Percentiles rank a stretch among this genome's conserved stretches.
Evolutionary conservation across 345 rosid genomes (phyloP).

Genomic region (thale cress (Arabidopsis thaliana)): DNA sequence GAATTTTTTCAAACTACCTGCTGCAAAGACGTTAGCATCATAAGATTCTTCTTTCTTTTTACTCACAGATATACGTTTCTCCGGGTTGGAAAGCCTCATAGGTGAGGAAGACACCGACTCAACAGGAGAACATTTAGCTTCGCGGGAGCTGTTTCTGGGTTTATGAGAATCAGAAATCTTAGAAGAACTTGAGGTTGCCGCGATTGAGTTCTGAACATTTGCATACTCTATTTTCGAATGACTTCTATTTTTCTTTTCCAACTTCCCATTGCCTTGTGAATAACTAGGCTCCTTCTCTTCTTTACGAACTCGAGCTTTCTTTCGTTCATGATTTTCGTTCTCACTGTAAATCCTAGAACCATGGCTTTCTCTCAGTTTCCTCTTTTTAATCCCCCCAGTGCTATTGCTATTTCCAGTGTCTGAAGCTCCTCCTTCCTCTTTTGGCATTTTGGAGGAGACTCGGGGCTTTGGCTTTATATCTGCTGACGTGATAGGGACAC

Average conservation of each 20-base stretch:
- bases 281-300: constrained; percentile 67
- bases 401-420: constrained; percentile 54
- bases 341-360: constrained; percentile 52
- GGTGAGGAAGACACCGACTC: constrained; percentile 91
- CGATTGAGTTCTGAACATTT: constrained; percentile 55
- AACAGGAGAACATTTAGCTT: constrained; percentile 82
- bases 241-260: constrained; percentile 63
- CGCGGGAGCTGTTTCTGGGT: constrained; percentile 62
- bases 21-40: constrained; percentile 50
- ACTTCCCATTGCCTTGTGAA: constrained; percentile 58
- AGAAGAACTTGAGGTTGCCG: constrained; percentile 92
- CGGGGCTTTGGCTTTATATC: constrained; percentile 51
- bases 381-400: constrained; percentile 56
- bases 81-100: constrained; percentile 57
- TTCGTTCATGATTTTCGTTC: constrained; percentile 59
- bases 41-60: constrained; percentile 54
- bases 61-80: constrained; percentile 51
- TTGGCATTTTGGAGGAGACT: constrained; percentile 52
- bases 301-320: constrained; percentile 61
- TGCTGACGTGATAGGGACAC: constrained; percentile 50
- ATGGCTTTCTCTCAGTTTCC: constrained; percentile 60
- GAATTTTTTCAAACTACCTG: constrained; percentile 55
- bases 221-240: constrained; percentile 60
- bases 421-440: constrained; percentile 54
- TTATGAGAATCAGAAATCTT: constrained; percentile 87